Conservation (phyloP, 164 flowering plant genomes). For the Protea cynaroides region DNA sequence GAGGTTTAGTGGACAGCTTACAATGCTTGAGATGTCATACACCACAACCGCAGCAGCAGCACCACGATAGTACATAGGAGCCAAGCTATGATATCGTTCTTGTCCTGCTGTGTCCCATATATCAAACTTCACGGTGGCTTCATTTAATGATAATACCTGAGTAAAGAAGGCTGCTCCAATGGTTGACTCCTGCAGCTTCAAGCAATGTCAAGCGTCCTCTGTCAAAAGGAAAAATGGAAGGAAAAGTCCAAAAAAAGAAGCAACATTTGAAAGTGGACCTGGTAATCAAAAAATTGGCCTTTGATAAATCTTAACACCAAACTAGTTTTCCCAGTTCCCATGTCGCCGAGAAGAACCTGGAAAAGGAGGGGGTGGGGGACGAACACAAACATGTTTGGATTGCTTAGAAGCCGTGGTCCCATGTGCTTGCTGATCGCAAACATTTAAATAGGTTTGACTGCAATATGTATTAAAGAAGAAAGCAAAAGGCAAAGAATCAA, state of each 20-base stretch:
- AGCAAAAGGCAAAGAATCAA: not conserved
- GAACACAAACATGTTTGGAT: too few species aligned
- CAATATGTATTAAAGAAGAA: too few species aligned
- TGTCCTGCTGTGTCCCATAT: conserved; percentile 97
- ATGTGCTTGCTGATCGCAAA: too few species aligned
- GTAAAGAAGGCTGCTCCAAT: conserved; percentile 95
- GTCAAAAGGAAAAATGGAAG: not conserved
- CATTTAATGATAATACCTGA: conserved; percentile 59
- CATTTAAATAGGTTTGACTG: too few species aligned
- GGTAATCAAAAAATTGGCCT: conserved; percentile 79
- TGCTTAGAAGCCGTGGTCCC: too few species aligned
- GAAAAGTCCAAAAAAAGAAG: not conserved
- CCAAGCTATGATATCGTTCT: conserved; percentile 77
- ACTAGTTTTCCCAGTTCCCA: conserved; percentile 91
- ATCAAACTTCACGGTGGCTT: conserved; percentile 72
- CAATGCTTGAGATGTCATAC: conserved; percentile 81
- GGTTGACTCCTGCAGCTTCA: conserved; percentile 66
- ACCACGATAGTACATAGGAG: conserved; percentile 94
- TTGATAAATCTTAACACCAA: conserved; percentile 86
- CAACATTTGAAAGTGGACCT: conserved; percentile 36
- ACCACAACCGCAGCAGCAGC: conserved; percentile 89
- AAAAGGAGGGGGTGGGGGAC: not conserved
- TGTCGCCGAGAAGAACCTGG: conserved; percentile 83
- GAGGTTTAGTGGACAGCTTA: conserved; percentile 14
- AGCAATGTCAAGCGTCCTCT: conserved; percentile 3